Base-by-base conservation (phyloP, 2,329 filamentous ascomycete species). In the Coleophoma cylindrospora region DNA sequence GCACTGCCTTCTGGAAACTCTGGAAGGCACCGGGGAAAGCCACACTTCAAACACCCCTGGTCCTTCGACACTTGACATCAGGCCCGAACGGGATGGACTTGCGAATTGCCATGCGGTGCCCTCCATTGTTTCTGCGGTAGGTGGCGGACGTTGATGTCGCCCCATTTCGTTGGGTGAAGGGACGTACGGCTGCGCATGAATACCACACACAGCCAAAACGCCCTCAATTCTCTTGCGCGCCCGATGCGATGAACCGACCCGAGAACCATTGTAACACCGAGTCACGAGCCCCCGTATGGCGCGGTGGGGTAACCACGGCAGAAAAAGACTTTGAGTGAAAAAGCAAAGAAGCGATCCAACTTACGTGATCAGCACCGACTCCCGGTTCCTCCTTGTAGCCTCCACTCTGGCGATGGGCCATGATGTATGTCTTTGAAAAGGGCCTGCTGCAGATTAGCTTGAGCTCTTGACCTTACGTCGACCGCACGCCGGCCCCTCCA, bases 371-470 rank as follows among this genome's bases (percentile, higher is more conserved):
- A 52, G 69, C 69, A 40, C 58, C 54, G 44, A 61, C 58, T 48
- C 59, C 60, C 19, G 71, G 65, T 54, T 74, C 72, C 64, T 74
- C 70, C 66, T 75, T 75, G 67, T 74, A 75, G 48, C 55, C 58
- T 50, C 57, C 58, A 45, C 52, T 60, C 50, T 63, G 63, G 53
- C 59, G 62, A 58, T 65, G 62, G 34, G 61, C 55, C 62, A 64
- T 64, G 50, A 60, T 53, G 54, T 49, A 60, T 53, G 54, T 49
- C 55, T 53, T 53, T 53, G 48, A 47, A n/a, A n/a, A 27, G 11
- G n/a, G 21, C 14, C 17, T 44, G 41, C 11, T 21, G n/a, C 27
- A 15, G 9, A 33, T 27, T 27, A 27, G 41, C 41, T 27, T 33
- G 22, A 17, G 13, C 7, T 22, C 40, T 17, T 41, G 8, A 41